These are phyloP conservation scores for Metroxylon sagu DNA, from an alignment of 176 grass and related monocot genomes.

Conservation along the genomic window DNA sequence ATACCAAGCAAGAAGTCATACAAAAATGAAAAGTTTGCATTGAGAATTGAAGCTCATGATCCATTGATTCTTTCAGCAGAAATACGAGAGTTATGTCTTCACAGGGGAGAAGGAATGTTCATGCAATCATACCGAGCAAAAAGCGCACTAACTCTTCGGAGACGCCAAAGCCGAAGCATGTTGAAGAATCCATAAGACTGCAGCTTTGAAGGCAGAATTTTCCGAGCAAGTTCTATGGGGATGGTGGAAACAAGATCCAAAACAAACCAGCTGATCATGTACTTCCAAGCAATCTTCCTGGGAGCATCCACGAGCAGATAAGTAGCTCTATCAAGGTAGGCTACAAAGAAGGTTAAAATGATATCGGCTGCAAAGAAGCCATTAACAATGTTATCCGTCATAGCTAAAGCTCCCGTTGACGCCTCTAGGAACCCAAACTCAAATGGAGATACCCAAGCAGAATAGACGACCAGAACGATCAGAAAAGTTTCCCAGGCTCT, in stretches of 20 bases:
- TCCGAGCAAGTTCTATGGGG: conserved; percentile 58
- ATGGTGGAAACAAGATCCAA: conserved; percentile 73
- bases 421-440: conserved; percentile 79
- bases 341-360: conserved; percentile 86
- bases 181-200: conserved; percentile 90
- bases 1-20: conserved; percentile 71
- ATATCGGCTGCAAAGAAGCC: conserved; percentile 79
- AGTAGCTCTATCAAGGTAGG: conserved; percentile 68
- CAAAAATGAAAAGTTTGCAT: too few relatives aligned
- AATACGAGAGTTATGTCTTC: too few relatives aligned
- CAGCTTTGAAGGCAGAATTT: conserved; percentile 47
- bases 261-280: conserved; percentile 74
- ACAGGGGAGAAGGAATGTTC: too few relatives aligned
- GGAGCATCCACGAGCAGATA: conserved; percentile 54
- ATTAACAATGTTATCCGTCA: conserved; percentile 69
- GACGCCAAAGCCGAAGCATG: conserved; percentile 93
- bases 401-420: conserved; percentile 41
- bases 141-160: conserved; percentile 89
- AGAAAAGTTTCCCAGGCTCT: conserved; percentile 71
- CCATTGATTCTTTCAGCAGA: too few relatives aligned
- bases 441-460: conserved; percentile 91
- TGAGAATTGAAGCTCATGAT: too few relatives aligned
- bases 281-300: conserved; percentile 63
- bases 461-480: conserved; percentile 81
- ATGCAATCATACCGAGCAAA: conserved; percentile 62